A percentile compares a stretch with the other conserved stretches of the same genome.
Conservation (phyloP, 441 rosid species). For the Corymbia citriodora region DNA sequence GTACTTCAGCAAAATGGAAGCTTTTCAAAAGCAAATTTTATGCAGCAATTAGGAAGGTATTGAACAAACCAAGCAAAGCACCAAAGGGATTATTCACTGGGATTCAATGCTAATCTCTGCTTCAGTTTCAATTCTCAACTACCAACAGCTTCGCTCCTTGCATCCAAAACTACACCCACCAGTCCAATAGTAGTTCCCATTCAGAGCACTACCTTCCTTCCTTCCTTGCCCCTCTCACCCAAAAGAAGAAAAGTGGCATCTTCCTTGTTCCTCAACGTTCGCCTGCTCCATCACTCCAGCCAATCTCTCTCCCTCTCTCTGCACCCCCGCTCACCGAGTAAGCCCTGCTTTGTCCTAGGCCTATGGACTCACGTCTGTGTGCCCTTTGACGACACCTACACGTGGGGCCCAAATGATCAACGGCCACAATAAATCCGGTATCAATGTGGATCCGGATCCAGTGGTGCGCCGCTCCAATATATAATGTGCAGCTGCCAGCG, state of each 20-base stretch:
- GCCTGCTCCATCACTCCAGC: neutral
- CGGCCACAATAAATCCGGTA: fast-evolving
- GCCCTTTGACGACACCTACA: neutral
- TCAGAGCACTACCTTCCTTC: neutral
- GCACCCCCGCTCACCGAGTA: neutral
- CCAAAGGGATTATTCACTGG: neutral
- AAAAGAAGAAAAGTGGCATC: neutral
- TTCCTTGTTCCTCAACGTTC: neutral
- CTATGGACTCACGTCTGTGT: fast-evolving
- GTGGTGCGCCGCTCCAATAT: neutral
- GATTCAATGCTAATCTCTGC: neutral
- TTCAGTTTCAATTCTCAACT: neutral
- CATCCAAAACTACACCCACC: neutral
- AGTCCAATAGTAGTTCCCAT: neutral
- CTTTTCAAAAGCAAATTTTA: neutral
- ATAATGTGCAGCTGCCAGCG: neutral
- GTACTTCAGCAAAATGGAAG: neutral
- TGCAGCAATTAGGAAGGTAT: neutral
- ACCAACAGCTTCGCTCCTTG: neutral
- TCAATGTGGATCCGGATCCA: fast-evolving
- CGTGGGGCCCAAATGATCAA: fast-evolving
- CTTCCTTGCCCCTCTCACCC: neutral
- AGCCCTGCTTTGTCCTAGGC: neutral
- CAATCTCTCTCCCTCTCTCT: neutral
- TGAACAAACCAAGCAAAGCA: neutral